Evolutionary conservation across 2,329 filamentous ascomycete species (phyloP).

Genomic region (Colletotrichum sansevieriae): DNA sequence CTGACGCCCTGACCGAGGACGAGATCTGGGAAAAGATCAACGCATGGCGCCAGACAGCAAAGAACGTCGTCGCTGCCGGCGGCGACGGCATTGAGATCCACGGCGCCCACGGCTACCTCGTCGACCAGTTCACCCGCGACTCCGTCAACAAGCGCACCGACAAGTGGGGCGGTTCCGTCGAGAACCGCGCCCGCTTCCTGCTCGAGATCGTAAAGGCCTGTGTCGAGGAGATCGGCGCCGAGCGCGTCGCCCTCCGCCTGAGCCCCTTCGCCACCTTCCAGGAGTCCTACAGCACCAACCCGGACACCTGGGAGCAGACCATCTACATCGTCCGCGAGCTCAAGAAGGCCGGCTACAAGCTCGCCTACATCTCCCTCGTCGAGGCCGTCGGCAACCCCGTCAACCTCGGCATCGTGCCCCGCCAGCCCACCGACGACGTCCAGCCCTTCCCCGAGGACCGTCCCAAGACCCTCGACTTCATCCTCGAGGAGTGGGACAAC

Average conservation of each 20-base stretch:
- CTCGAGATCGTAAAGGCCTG: constrained; percentile 61
- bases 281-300: constrained; percentile 43
- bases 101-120: constrained; percentile 64
- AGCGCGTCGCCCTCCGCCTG: constrained; percentile 55
- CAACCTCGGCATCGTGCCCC: constrained; percentile 38
- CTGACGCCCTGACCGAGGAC: constrained; percentile 51
- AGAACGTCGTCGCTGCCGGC: constrained; percentile 60
- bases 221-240: constrained; percentile 51
- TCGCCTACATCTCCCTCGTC: constrained; percentile 54
- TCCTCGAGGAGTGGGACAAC: constrained; percentile 48
- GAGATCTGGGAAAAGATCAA: constrained; percentile 72
- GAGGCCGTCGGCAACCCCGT: constrained; percentile 49
- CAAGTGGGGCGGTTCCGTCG: constrained; percentile 64
- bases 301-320: constrained; percentile 48
- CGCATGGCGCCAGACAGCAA: constrained; percentile 63
- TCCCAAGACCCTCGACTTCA: constrained; percentile 48
- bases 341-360: constrained; percentile 46
- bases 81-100: constrained; percentile 68
- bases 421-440: constrained; percentile 41
- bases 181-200: constrained; percentile 66
- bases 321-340: constrained; percentile 46
- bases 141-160: constrained; percentile 55
- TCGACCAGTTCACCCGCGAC: constrained; percentile 66
- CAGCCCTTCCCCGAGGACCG: constrained; percentile 38
- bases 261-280: constrained; percentile 48